Conservation (phyloP, 2,329 filamentous ascomycete genomes). For the Pseudogymnoascus sp. region DNA sequence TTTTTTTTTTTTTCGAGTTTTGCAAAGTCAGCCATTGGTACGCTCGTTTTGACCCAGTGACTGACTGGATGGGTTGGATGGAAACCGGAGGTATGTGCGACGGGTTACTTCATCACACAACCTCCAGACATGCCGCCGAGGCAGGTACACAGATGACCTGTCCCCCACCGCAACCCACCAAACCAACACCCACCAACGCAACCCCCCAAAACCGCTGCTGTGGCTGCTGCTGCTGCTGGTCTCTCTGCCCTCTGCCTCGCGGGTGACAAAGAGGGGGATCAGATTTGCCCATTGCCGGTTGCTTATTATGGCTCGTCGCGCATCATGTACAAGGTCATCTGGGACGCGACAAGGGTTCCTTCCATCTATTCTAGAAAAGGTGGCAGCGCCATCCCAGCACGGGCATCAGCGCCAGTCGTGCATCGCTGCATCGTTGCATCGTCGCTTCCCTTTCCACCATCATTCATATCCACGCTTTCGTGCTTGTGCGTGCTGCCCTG, state of each 20-base stretch:
- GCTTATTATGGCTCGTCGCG: background rate
- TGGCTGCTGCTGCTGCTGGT: too few relatives aligned
- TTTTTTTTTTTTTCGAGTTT: background rate
- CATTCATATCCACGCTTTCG: too few relatives aligned
- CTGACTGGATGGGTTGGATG: background rate
- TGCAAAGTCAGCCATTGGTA: background rate
- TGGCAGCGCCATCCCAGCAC: background rate
- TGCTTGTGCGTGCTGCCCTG: background rate
- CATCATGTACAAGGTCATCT: constrained; percentile 2
- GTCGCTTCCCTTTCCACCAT: background rate
- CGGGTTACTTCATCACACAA: background rate
- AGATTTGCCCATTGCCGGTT: background rate
- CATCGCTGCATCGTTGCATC: background rate
- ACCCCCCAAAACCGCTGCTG: background rate
- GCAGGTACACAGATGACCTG: background rate
- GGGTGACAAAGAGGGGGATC: background rate
- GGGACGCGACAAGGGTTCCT: background rate
- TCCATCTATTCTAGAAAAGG: constrained; percentile 2
- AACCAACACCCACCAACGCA: background rate
- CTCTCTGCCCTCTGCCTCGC: background rate
- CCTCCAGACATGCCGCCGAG: background rate
- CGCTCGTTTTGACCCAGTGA: background rate
- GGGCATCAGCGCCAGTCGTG: background rate
- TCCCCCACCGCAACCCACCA: background rate
- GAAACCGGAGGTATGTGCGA: background rate